Evolutionary conservation across 768 basidiomycete species (phyloP), one percentile per base, ranked within the genome.

Genomic region (Tulasnella sp.): DNA sequence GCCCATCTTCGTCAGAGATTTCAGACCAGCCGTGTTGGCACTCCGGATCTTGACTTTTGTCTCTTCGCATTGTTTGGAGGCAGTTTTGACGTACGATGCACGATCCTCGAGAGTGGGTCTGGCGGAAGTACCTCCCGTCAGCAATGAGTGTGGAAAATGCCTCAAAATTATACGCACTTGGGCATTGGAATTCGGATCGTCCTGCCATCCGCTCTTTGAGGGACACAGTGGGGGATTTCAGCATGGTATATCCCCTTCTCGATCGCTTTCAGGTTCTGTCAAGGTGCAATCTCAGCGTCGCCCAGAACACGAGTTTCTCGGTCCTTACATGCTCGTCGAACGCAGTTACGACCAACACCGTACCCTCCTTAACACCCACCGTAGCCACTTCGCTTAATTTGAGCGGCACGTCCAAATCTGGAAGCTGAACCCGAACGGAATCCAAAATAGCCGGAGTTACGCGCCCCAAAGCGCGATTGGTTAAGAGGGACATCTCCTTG

Each of bases 181-280:
- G 93, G 91, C 81, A 94, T 89, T 0, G 93, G 91, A 77, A 95
- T 88, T 78, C 87, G 91, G 79, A 95, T 86, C 1, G 93, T 94
- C 58, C 90, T 87, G 38, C 81, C 83, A 79, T 95, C 93, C 54
- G 88, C 83, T 75, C 86, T 86, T 79, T 94, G 93, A 4, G 93
- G 93, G 0, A 89, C 86, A 12, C 93, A 86, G 37, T 89, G 87
- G 11, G 91, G 89, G 45, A 94, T 84, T 78, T 91, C 91, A 4
- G 91, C 90, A n/a, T 88, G 86, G 79, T 93, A 93, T 7, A 95
- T 83, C 0, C 87, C 92, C 79, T 88, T 86, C 82, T 95, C 93
- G 52, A 93, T 89, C 49, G 86, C 84, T 84, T 93, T 94, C 81
- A 91, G 83, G 72, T 85, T 90, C 93, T 94, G 88, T 87, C 58